Base-by-base conservation (phyloP, 805 yeast genomes). In the Saccharomyces paradoxus region DNA sequence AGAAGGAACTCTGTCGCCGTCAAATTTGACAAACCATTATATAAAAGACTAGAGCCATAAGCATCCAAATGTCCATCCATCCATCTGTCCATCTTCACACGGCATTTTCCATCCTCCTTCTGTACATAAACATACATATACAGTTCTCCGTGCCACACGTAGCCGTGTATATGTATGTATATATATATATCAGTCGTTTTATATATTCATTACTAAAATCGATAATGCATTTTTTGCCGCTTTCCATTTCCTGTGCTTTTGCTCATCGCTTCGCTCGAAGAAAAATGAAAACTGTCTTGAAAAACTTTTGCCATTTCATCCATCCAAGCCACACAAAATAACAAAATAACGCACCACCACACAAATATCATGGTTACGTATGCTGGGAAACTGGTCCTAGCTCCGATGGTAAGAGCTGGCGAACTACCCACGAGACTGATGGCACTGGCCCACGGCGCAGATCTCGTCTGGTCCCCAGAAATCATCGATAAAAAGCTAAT, bases 341-440 rank as follows among this genome's bases (percentile, higher is more conserved):
- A 37, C 32, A n/a, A n/a, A n/a, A n/a, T n/a, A n/a, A n/a, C 32
- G n/a, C 24, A 17, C 8, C 22, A 4, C 17, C 44, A 17, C 44
- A 10, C 44, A 17, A 13, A 37, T 5, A 37, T 6, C 44, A 37
- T 37, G 44, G 44, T 41, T 17, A 44, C 80, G 32, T 91, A 83
- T 71, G 78, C 80, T 21, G 92, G 95, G 0, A 88, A 87, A 63
- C 71, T 90, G 53, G 95, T 86, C 22, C 78, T 92, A 44, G 98
- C 97, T 0, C 99, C 99, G 0, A 92, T 92, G 99, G 97, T 92
- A 51, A 77, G 99, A 37, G 87, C 92, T 46, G 96, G 98, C 12
- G 99, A 94, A 72, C 79, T 94, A 4, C 98, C 99, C 5, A 84
- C 90, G 8, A 77, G 99, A 54, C 76, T 92, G 7, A 67, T 91